Base-by-base conservation (phyloP, 225 moss, liverwort and hornwort species). In the Climacium dendroides region DNA sequence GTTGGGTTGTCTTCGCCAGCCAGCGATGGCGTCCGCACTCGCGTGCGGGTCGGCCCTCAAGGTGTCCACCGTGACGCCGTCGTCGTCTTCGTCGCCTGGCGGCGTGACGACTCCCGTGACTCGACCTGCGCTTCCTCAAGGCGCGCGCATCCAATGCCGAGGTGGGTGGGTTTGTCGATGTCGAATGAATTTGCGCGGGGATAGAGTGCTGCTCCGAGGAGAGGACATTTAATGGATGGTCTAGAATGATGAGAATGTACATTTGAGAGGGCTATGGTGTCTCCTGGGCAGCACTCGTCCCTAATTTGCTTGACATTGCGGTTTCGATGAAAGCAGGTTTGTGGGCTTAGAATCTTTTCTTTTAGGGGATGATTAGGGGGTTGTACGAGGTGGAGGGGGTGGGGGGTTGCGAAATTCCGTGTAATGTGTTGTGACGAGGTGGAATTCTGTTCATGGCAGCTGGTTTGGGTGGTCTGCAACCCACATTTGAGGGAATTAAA, bases 71-170 rank as follows among this genome's bases (percentile, higher is more conserved):
- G 50, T 37, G 64, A 50, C 50, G 50, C 35, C 34, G 48, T 58
- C 57, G 15, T 79, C 79, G 28, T 55, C 61, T 24, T 48, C 50
- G 60, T 86, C 90, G 37, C 81, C 89, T 53, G 82, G 78, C 65
- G 87, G 71, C 63, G 63, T 79, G 35, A 47, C 73, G 24, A 59
- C 89, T 74, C 85, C 87, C 70, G 34, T 87, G n/a, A 77, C 63
- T 59, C 82, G 89, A 62, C 79, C 89, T 74, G 85, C 85, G 8
- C 78, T 92, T 43, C 89, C 88, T 37, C 90, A 90, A 48, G 92
- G 90, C n/a, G 89, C 89, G 58, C 92, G 92, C 55, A 34, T 89
- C n/a, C 92, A 90, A 89, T 92, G 92, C 79, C 85, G 90, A 87
- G 92, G 92, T 90, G 52, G 25, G 54, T 55, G 82, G 82, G 66